A percentile compares a stretch with the other conserved stretches of the same genome.
phyloP scores from a whole-genome alignment of 495 filamentous ascomycete species.

The Hyaloscypha hepaticicola region DNA sequence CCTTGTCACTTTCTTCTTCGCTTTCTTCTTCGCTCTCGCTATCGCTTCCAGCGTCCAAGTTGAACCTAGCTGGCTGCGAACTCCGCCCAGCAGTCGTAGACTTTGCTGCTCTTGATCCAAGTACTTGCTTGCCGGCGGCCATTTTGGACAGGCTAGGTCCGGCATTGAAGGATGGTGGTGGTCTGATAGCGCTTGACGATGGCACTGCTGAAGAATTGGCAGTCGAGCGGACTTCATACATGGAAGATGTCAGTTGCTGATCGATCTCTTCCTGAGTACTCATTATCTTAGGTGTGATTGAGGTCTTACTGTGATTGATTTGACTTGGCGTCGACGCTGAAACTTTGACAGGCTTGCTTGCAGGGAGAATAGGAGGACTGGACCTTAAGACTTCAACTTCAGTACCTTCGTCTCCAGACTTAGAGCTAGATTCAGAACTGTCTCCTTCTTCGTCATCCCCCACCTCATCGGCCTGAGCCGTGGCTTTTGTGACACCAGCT shows the following conservation, averaged over 20 bases:
- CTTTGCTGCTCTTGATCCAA: background rate
- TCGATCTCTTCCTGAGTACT: constrained; percentile 28
- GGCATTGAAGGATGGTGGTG: constrained; percentile 13
- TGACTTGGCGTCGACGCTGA: background rate
- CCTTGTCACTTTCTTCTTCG: constrained; percentile 13
- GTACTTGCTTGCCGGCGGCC: background rate
- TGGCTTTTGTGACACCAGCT: background rate
- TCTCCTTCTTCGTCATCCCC: background rate
- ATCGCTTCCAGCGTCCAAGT: background rate
- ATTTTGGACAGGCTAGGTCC: constrained; percentile 18
- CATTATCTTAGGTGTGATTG: background rate
- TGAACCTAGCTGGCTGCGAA: background rate
- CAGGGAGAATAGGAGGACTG: constrained; percentile 12
- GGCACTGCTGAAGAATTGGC: constrained; percentile 1
- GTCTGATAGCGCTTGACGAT: constrained; percentile 3
- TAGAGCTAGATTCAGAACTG: constrained; percentile 7
- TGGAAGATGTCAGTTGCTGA: constrained; percentile 32
- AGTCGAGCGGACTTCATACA: constrained; percentile 20
- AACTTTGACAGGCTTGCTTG: background rate
- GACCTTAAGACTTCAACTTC: constrained; percentile 3
- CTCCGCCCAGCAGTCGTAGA: background rate
- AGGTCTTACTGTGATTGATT: constrained; percentile 12
- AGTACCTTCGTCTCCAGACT: constrained; percentile 11
- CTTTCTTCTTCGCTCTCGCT: constrained; percentile 6
- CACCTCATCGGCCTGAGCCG: background rate